Evolutionary conservation across 768 basidiomycete species (phyloP).

Genomic region (Tephrocybe sp.): DNA sequence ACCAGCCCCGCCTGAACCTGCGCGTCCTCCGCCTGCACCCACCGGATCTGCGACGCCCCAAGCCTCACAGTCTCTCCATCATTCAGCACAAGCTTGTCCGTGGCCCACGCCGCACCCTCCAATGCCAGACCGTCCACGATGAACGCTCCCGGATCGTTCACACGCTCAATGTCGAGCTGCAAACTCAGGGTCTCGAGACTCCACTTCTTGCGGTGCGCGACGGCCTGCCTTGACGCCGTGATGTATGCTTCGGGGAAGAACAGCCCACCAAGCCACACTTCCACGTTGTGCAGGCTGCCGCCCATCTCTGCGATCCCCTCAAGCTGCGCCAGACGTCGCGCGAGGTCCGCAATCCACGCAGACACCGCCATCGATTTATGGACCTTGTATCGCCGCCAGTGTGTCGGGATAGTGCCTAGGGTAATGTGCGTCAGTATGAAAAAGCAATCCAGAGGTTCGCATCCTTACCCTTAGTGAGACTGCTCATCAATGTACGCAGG

Average conservation of each 20-base stretch:
- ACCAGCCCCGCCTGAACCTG: constrained; percentile 47
- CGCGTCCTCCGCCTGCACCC: constrained; percentile 65
- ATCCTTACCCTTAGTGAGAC: constrained; percentile 78
- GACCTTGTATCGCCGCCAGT: constrained; percentile 92
- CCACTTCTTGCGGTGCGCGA: constrained; percentile 90
- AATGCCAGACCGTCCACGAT: constrained; percentile 85
- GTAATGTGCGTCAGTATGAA: neutral
- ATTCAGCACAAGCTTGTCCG: constrained; percentile 74
- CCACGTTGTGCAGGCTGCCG: constrained; percentile 64
- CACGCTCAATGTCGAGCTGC: constrained; percentile 77
- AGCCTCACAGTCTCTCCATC: constrained; percentile 81
- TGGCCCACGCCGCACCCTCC: constrained; percentile 82
- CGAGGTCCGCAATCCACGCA: constrained; percentile 83
- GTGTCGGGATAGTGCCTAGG: constrained; percentile 80
- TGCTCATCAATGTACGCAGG: constrained; percentile 86
- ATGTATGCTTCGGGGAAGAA: constrained; percentile 98
- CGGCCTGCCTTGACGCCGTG: constrained; percentile 94
- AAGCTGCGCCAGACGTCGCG: constrained; percentile 80
- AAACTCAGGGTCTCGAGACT: constrained; percentile 88
- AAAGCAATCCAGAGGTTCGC: neutral
- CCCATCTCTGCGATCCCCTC: constrained; percentile 59
- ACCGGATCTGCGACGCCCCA: constrained; percentile 81
- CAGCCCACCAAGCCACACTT: constrained; percentile 91
- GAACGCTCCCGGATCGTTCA: constrained; percentile 78
- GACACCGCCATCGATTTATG: constrained; percentile 78